Evolutionary conservation across 768 basidiomycete species (phyloP), one percentile per base, ranked within the genome.

Genomic region (Galerina marginata): DNA sequence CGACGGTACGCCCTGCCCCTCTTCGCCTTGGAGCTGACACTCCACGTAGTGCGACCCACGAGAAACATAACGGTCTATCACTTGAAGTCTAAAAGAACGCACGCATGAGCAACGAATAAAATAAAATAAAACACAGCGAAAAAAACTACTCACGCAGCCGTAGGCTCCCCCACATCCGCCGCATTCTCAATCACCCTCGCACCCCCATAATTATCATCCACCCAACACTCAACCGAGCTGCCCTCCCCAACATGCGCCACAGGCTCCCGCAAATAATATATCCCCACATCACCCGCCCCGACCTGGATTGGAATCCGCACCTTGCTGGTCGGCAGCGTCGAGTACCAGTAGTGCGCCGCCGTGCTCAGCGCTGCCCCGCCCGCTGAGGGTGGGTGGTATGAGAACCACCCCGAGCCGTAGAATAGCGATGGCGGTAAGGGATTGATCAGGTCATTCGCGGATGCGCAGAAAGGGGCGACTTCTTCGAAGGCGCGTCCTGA

Each of bases 371-470:
- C 71, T 16, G 60, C 55, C 38, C 81, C 72, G 20, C 72, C 75
- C 3, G 68, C 74, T 45, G 74, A 67, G 2, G 83, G 72, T 0
- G 91, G 93, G 72, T 95, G 93, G 68, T 83, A 85, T 0, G 85
- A 85, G 61, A 83, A 81, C 96, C 96, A 99, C 6, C 97, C 97
- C 0, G 90, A 89, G 33, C 95, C 97, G 62, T 90, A 92, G 79
- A 99, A 99, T 66, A 98, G 77, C 33, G 92, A 93, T 0, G 90
- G 87, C n/a, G 96, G 96, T 0, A 99, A 82, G 1, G 97, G 97
- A 77, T 99, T 98, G 74, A 99, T 93, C 53, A 99, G 81, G 72
- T 99, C 96, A 74, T 98, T 96, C n/a, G 97, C 97, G 20, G 89
- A 90, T 0, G 93, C 95, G 74, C 97, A 99, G 78, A 83, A 95